These are phyloP conservation scores for Candolleomyces eurysporus DNA, from an alignment of 768 basidiomycete genomes.

Conservation along the genomic window DNA sequence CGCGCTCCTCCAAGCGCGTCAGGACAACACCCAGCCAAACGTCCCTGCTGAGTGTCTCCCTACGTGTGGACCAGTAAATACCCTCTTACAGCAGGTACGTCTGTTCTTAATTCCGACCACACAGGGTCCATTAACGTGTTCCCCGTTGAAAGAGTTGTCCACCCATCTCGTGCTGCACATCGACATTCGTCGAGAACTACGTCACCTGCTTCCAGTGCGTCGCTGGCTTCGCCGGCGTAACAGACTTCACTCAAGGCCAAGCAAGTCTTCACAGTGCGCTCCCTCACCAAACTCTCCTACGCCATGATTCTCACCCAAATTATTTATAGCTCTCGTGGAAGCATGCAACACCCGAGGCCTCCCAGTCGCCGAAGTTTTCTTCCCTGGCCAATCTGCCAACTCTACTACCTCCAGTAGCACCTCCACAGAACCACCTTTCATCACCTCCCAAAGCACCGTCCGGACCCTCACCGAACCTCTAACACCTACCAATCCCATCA, in stretches of 20 bases:
- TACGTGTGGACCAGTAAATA: slow-evolving; percentile 27
- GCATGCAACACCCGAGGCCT: slow-evolving; percentile 14
- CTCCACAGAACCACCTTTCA: neutral
- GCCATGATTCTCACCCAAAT: neutral
- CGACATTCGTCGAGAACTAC: slow-evolving; percentile 27
- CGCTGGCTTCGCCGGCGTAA: slow-evolving; percentile 23
- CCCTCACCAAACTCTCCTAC: neutral
- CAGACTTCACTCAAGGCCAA: slow-evolving; percentile 29
- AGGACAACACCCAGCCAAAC: slow-evolving; percentile 14
- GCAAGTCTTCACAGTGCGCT: neutral
- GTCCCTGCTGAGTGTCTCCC: slow-evolving; percentile 31
- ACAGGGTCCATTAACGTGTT: neutral
- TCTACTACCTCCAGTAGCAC: slow-evolving; percentile 15
- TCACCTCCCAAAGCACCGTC: neutral
- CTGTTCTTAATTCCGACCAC: neutral
- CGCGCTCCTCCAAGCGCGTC: slow-evolving; percentile 5
- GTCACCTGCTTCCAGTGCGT: slow-evolving; percentile 34
- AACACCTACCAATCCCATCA: neutral
- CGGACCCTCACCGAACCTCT: neutral
- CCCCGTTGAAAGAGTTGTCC: slow-evolving; percentile 3
- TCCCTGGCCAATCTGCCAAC: slow-evolving; percentile 22
- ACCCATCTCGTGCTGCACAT: slow-evolving; percentile 25
- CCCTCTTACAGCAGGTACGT: slow-evolving; percentile 16
- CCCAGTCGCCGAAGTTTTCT: slow-evolving; percentile 19
- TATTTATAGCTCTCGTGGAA: neutral